Percentiles rank a stretch among this genome's conserved stretches.
Conservation (phyloP, 2,329 filamentous ascomycete genomes). For the Beauveria australis region DNA sequence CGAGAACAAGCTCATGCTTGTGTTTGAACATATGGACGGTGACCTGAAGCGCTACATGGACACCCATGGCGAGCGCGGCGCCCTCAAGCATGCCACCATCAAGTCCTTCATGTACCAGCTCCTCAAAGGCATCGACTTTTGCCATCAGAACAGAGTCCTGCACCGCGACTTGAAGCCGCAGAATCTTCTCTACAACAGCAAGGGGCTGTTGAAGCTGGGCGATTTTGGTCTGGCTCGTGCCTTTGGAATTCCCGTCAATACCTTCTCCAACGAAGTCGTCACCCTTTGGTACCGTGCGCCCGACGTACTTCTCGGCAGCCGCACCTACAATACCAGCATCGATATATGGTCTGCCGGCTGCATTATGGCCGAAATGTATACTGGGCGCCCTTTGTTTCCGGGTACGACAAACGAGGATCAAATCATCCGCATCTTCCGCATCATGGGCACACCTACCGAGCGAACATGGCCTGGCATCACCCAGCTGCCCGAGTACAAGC, state of each 20-base stretch:
- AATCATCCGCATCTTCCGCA: slow-evolving; percentile 90
- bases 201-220: slow-evolving; percentile 82
- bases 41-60: slow-evolving; percentile 99
- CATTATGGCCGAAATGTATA: slow-evolving; percentile 99
- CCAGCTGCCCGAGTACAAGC: slow-evolving; percentile 95
- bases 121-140: slow-evolving; percentile 91
- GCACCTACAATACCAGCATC: slow-evolving; percentile 99
- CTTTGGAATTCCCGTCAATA: slow-evolving; percentile 96
- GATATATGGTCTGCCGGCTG: slow-evolving; percentile 99
- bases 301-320: slow-evolving; percentile 84
- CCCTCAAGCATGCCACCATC: slow-evolving; percentile 81
- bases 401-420: slow-evolving; percentile 98
- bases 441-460: slow-evolving; percentile 97
- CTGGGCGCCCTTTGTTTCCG: slow-evolving; percentile 87
- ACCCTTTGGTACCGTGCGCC: slow-evolving; percentile 97
- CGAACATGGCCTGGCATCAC: slow-evolving; percentile 92
- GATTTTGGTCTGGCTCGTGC: slow-evolving; percentile 92
- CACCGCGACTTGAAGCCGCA: slow-evolving; percentile 95
- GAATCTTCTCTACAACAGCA: slow-evolving; percentile 89
- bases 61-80: slow-evolving; percentile 77
- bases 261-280: slow-evolving; percentile 95
- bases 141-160: slow-evolving; percentile 92
- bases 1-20: slow-evolving; percentile 98
- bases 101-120: slow-evolving; percentile 99
- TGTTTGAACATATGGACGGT: slow-evolving; percentile 98